Evolutionary conservation across 148 eudicot species (phyloP), one percentile per base, ranked within the genome.

Genomic region (Rhododendron williamsianum): DNA sequence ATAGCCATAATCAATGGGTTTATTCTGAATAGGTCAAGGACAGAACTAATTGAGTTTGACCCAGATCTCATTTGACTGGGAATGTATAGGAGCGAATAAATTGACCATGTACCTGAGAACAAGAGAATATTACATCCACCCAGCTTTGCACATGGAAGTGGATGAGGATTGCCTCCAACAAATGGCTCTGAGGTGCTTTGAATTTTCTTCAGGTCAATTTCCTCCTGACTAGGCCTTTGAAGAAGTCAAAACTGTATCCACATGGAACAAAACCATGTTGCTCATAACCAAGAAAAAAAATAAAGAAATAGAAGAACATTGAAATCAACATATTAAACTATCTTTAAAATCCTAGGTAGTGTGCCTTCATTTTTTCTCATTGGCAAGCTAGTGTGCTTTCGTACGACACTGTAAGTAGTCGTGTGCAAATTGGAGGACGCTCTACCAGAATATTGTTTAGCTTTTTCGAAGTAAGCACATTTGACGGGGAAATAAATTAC

Each of bases 161-260:
- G 13, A 4, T 19, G 85, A 45, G 35, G 51, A 76, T 30, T 36
- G 52, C 76, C 76, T 72, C 46, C 7, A 48, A 10, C 33, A 49
- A 80, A 80, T 13, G 45, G 43, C 41, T 41, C 69, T 35, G 69
- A 56, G 49, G 83, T 58, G 30, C 51, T 56, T 25, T 33, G 36
- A 52, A 38, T 79, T 84, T 87, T 79, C 89, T 87, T 92, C 86
- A 94, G 51, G 86, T 82, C 87, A 94, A 81, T 86, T 94, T 96
- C 79, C 94, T 94, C 89, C 91, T 93, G 86, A 94, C 90, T 58
- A 94, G 92, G 85, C 98, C 96, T 91, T 94, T 94, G 89, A 96
- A 93, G 94, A 94, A 94, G 91, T 96, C 98, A 58, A 96, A 95
- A 91, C 98, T 96, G 98, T 74, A 87, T 88, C 85, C 89, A 80